Evolutionary conservation across 345 rosid species (phyloP).

Genomic region (Erodium maritimum): DNA sequence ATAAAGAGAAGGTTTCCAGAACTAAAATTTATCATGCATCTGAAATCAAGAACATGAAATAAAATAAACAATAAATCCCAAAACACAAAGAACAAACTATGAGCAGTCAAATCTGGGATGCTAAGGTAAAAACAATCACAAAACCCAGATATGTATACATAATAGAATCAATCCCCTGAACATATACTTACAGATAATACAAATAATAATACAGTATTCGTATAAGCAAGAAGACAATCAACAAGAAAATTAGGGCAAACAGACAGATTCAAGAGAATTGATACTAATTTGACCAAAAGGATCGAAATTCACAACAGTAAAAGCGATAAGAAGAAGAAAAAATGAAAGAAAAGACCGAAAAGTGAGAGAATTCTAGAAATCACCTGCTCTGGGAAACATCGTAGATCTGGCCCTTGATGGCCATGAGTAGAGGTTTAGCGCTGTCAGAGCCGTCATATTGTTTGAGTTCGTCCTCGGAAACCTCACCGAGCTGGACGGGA

Average conservation of each 20-base stretch:
- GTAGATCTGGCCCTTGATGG: slow-evolving; percentile 98
- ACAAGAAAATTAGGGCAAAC: slow-evolving; percentile 6
- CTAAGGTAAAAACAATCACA: not conserved
- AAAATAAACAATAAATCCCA: not conserved
- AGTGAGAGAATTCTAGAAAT: not conserved
- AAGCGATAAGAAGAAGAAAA: not conserved
- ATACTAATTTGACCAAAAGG: not conserved
- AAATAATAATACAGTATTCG: not conserved
- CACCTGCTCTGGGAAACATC: slow-evolving; percentile 98
- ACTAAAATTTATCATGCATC: not conserved
- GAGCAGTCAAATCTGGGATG: not conserved
- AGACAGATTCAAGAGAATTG: not conserved
- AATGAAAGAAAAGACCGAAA: not conserved
- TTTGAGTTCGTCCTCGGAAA: slow-evolving; percentile 69
- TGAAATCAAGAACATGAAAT: not conserved
- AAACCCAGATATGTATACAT: not conserved
- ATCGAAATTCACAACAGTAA: not conserved
- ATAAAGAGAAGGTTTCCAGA: not conserved
- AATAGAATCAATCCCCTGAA: not conserved
- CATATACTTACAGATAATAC: not conserved
- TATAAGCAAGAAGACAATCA: not conserved
- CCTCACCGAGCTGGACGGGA: slow-evolving; percentile 89
- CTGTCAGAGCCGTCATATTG: slow-evolving; percentile 79
- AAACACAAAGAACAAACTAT: not conserved
- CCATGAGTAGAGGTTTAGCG: slow-evolving; percentile 88